A percentile compares a stretch with the other conserved stretches of the same genome.
Evolutionary conservation across 1,139 yeast genomes (phyloP).

Genomic region (Diutina mesorugosa): DNA sequence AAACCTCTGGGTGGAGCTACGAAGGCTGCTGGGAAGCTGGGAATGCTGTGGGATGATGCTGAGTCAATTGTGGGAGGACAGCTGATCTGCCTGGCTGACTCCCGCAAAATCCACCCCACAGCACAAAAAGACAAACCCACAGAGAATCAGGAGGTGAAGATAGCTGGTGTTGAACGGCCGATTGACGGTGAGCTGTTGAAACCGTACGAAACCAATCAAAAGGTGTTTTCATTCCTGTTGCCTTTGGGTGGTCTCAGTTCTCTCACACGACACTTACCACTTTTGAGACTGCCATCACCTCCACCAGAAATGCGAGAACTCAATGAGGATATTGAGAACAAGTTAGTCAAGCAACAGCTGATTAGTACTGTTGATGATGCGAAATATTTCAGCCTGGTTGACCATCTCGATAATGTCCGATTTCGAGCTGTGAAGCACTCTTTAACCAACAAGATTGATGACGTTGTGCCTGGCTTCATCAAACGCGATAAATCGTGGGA

Average conservation of each 20-base stretch:
- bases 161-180: neutral
- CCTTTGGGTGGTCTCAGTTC: neutral
- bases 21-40: neutral
- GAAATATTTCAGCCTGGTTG: constrained; percentile 36
- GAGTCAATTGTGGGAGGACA: neutral
- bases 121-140: neutral
- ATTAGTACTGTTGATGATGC: constrained; percentile 57
- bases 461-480: constrained; percentile 18
- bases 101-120: neutral
- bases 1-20: neutral
- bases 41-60: neutral
- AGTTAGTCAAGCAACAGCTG: constrained; percentile 26
- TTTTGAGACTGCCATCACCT: constrained; percentile 22
- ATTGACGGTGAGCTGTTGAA: neutral
- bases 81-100: neutral
- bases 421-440: constrained; percentile 57
- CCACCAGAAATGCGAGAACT: constrained; percentile 14
- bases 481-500: constrained; percentile 18
- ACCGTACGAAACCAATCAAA: neutral
- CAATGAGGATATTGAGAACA: neutral
- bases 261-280: neutral
- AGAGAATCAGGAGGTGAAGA: neutral
- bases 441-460: constrained; percentile 36
- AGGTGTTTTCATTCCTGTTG: constrained; percentile 1
- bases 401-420: constrained; percentile 54